Percentiles rank a stretch among this genome's conserved stretches.
Evolutionary conservation across 768 basidiomycete species (phyloP).

Genomic region (Termitomyces sp.): DNA sequence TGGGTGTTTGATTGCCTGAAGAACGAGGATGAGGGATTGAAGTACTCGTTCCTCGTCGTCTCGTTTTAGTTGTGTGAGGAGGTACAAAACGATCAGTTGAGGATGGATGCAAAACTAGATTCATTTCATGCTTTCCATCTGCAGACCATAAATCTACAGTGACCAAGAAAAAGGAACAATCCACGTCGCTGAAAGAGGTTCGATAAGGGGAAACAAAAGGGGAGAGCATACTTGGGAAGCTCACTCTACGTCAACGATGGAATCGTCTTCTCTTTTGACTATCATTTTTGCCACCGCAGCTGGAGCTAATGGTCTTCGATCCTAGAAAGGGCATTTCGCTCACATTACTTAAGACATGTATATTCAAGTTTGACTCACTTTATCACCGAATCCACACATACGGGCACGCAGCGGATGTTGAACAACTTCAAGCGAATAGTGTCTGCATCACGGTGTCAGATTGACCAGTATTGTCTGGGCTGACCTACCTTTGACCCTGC

Average conservation of each 20-base stretch:
- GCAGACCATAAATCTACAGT: constrained; percentile 92
- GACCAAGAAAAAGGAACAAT: constrained; percentile 85
- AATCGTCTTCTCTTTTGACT: constrained; percentile 64
- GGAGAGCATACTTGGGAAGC: constrained; percentile 25
- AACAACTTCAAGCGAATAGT: constrained; percentile 80
- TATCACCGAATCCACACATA: constrained; percentile 97
- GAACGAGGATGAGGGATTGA: constrained; percentile 30
- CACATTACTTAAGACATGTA: constrained; percentile 14
- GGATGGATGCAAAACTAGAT: constrained; percentile 85
- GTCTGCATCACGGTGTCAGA: constrained; percentile 35
- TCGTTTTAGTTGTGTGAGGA: constrained; percentile 36
- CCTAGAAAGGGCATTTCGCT: constrained; percentile 43
- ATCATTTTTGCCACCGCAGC: constrained; percentile 87
- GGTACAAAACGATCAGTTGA: constrained; percentile 74
- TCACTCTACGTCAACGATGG: constrained; percentile 71
- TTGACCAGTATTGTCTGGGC: constrained; percentile 4
- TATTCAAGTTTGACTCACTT: constrained; percentile 44
- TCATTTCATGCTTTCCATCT: constrained; percentile 80
- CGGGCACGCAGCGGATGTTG: constrained; percentile 89
- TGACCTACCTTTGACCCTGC: constrained; percentile 56
- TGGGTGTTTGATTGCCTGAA: constrained; percentile 44
- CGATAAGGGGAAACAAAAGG: not conserved
- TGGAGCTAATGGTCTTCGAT: constrained; percentile 89
- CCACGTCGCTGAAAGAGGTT: constrained; percentile 58
- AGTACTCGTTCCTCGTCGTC: constrained; percentile 37